Percentiles rank a stretch among this genome's conserved stretches.
phyloP scores from a whole-genome alignment of 108 stramenopile species.

The Cafeteria roenbergensis region DNA sequence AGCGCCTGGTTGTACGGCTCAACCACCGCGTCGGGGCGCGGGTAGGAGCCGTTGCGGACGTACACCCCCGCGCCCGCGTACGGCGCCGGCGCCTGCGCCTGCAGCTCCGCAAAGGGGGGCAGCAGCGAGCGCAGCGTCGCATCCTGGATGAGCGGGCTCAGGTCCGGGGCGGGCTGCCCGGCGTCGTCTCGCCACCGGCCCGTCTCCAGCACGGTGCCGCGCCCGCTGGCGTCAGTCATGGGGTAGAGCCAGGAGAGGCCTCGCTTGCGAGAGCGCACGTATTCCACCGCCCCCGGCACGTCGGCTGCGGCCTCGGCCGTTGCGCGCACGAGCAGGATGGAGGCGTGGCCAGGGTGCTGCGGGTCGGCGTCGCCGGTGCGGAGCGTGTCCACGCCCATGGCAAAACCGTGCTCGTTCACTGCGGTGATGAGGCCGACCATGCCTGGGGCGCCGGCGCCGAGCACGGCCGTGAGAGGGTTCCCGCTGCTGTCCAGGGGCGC shows the following conservation, averaged over 20 bases:
- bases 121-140: not conserved
- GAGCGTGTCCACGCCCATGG: constrained; percentile 5
- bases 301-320: not conserved
- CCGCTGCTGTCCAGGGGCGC: not conserved
- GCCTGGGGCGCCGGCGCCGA: not conserved
- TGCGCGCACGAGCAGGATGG: not conserved
- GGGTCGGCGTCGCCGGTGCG: not conserved
- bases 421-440: not conserved
- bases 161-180: not conserved
- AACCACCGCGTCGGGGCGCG: not conserved
- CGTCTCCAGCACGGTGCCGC: not conserved
- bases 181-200: not conserved
- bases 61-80: not conserved
- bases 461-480: not conserved
- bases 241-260: not conserved
- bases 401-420: not conserved
- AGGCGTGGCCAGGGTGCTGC: not conserved
- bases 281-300: not conserved
- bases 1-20: not conserved
- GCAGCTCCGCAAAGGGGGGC: not conserved
- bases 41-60: not conserved
- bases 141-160: not conserved
- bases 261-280: not conserved
- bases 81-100: not conserved
- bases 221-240: not conserved